Evolutionary conservation across 2,329 filamentous ascomycete genomes (phyloP), one percentile per base, ranked within the genome.

Genomic region (Ophiosphaerella narmari): DNA sequence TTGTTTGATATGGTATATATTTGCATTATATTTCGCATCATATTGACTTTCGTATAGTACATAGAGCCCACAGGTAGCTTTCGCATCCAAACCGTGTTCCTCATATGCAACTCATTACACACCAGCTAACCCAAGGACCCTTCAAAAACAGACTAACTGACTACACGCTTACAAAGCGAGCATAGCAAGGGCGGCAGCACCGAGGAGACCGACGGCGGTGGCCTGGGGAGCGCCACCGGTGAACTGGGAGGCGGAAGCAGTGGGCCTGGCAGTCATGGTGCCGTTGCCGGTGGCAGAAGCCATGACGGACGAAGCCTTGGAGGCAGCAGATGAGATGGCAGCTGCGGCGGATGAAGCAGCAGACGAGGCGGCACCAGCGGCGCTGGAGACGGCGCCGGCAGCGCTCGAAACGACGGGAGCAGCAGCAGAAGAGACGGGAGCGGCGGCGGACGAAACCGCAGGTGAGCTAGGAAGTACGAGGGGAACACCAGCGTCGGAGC

Each of bases 111-210:
- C 45, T 38, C 38, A 48, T 48, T 42, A 48, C 24, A 18, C 13
- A 24, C 40, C 5, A 29, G 26, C 26, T 29, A 29, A 26, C 4
- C n/a, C 31, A 23, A 16, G 16, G 18, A 35, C 12, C 40, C 18
- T 6, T 8, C 34, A 11, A 21, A 23, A 4, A 35, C 32, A 43
- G 33, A 7, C 11, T n/a, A 32, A 16, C 21, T 24, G 14, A 35
- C 26, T 44, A 51, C 64, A 18, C 21, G 18, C 29, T 56, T 72
- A 73, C 67, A 73, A 66, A 48, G 65, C 70, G 36, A 72, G 51
- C 55, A 72, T 53, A 47, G 69, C 70, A 47, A 72, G 44, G 26
- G 67, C 68, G 41, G 68, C 70, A 48, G 67, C 69, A 53, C 67
- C 70, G 37, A 72, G 43, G 31, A 72, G 47, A 48, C 67, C 70